Base-by-base conservation (phyloP, 1,284 basidiomycete species). In the Jaminaea rosea region DNA sequence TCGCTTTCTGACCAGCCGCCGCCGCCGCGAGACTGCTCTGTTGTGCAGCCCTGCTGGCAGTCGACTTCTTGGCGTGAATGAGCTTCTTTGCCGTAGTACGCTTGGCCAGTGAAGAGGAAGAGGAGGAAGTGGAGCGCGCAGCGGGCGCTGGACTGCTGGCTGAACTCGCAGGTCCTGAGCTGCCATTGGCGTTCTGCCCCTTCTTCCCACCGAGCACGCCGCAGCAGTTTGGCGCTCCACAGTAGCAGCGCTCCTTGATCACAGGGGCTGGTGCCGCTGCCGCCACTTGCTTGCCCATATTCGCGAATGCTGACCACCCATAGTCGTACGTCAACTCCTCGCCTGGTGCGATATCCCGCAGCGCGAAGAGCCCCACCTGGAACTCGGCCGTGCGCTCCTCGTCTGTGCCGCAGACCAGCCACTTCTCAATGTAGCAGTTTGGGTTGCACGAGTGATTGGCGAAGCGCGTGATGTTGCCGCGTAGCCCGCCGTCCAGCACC, bases 301-400 rank as follows among this genome's bases (percentile, higher is more conserved):
- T 52, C 29, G 56, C 54, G 52, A 68, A 69, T 1, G 56, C 60
- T 13, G 62, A 56, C 65, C 65, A 69, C n/a, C 55, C 62, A 36
- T 71, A 71, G 50, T 69, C 62, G 54, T 71, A 71, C 2, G 67
- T 67, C 31, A 71, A 47, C 49, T 71, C 69, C 48, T 71, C 69
- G 27, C 69, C 69, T 15, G 56, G 60, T 10, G 47, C 60, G 36
- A 71, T 69, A 41, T 69, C 67, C 29, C 69, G 57, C 10, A 50
- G 41, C 3, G 69, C 69, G 51, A 67, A 69, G 6, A 71, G 51
- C 7, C 65, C 69, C 17, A 71, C 62, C 57, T 71, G 59, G 37
- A 67, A 69, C 46, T 72, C 69, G 15, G 63, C 67, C 4, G 54
- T 59, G 11, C 53, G 53, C 37, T 55, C 53, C 53, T 69, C 63